These are phyloP conservation scores for Coemansia aciculifera DNA, from an alignment of 192 early-diverging fungal species.

Conservation along the genomic window DNA sequence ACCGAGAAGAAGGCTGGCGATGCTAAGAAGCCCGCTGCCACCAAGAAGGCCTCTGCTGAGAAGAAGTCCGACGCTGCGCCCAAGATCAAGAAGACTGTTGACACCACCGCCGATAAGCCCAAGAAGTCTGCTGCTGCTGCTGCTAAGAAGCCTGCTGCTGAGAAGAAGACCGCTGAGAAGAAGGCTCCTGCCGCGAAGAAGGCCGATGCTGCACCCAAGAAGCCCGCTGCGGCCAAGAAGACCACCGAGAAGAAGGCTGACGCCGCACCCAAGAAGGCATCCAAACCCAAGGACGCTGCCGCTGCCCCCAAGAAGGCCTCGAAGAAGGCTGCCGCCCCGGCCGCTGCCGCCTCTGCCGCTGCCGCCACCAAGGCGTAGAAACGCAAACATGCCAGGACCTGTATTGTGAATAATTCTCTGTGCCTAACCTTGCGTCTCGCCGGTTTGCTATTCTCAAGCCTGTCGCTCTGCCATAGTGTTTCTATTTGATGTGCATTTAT, in stretches of 20 bases:
- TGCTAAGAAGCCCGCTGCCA: constrained; percentile 17
- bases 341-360: constrained; percentile 1
- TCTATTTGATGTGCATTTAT: constrained; percentile 7
- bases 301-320: constrained; percentile 14
- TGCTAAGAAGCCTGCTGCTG: constrained; percentile 2
- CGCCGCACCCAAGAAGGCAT: constrained; percentile 10
- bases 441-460: constrained; percentile 3
- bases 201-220: constrained; percentile 9
- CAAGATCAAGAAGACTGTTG: constrained; percentile 25
- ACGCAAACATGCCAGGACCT: neutral
- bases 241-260: constrained; percentile 5
- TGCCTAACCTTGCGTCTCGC: constrained; percentile 5
- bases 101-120: constrained; percentile 14
- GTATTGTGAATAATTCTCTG: constrained; percentile 16
- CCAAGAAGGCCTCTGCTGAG: constrained; percentile 28
- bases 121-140: constrained; percentile 27
- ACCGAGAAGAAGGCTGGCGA: constrained; percentile 20
- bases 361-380: constrained; percentile 2
- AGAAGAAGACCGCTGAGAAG: constrained; percentile 27
- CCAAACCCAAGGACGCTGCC: constrained; percentile 5
- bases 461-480: neutral
- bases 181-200: constrained; percentile 14
- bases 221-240: constrained; percentile 15
- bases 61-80: constrained; percentile 28
- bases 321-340: constrained; percentile 5